phyloP scores from a whole-genome alignment of 306 rosid genomes.

The Vicia faba region DNA sequence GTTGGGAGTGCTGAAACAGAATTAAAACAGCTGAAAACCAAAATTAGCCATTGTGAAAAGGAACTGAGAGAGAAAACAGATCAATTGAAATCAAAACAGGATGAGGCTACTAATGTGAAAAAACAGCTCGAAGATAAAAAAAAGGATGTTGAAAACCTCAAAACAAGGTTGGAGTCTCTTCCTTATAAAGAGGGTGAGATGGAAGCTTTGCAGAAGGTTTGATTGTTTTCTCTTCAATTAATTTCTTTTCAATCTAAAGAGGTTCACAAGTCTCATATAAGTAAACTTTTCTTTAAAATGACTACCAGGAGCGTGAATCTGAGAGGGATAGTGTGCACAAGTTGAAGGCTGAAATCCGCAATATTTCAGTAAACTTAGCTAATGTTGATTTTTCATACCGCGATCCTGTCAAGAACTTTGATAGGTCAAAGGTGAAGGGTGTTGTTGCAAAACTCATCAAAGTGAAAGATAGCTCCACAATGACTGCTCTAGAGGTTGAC shows the following conservation, averaged over 20 bases:
- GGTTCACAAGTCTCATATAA: conserved; percentile 19
- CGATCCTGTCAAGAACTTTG: conserved; percentile 83
- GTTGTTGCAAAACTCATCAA: conserved; percentile 90
- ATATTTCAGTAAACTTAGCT: conserved; percentile 72
- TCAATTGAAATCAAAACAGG: conserved; percentile 76
- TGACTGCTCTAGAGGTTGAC: conserved; percentile 95
- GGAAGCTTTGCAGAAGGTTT: conserved; percentile 85
- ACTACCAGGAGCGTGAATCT: conserved; percentile 66
- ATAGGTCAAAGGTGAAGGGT: conserved; percentile 92
- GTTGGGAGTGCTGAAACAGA: conserved; percentile 93
- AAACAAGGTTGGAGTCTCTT: conserved; percentile 63
- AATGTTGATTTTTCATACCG: conserved; percentile 74
- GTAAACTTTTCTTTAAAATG: conserved; percentile 28
- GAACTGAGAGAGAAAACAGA: conserved; percentile 75
- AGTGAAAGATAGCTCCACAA: conserved; percentile 77
- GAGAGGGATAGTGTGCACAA: conserved; percentile 75
- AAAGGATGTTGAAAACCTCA: conserved; percentile 66
- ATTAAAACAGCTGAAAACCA: conserved; percentile 76
- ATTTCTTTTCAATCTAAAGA: conserved; percentile 30
- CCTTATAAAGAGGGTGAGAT: conserved; percentile 79
- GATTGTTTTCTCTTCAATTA: conserved; percentile 36
- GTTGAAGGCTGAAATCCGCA: conserved; percentile 82
- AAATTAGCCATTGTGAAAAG: conserved; percentile 79
- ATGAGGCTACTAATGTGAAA: conserved; percentile 83
- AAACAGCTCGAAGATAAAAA: conserved; percentile 64